Evolutionary conservation across 2,329 filamentous ascomycete genomes (phyloP), one percentile per base, ranked within the genome.

Genomic region (Capronia coronata): DNA sequence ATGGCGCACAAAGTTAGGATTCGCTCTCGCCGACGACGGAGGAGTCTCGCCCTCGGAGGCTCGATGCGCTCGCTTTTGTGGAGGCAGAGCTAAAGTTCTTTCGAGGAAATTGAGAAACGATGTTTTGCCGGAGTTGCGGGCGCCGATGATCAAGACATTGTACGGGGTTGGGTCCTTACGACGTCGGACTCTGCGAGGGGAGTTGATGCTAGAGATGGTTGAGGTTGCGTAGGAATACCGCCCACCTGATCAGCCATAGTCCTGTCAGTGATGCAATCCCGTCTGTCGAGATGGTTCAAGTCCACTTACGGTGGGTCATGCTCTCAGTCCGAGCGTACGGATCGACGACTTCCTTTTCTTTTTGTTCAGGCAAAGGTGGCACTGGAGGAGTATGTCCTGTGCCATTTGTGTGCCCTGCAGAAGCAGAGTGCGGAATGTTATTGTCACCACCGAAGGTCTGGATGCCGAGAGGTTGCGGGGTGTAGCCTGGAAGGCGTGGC

Each of bases 141-240:
- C 85, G 52, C 93, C 93, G 62, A 97, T 81, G 53, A 98, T 83
- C 52, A 98, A 80, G 60, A 98, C 83, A 68, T 98, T 98, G 79
- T 97, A 95, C 1, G 93, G 89, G 9, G 91, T 96, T 7, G 93
- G 93, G 65, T 98, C 93, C 75, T 95, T 97, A 73, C 93, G 84
- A 74, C 91, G 85, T 62, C 93, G 83, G 59, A 97, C 84, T 65
- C 90, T 83, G 59, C 93, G 83, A 56, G 93, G 91, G 68, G 86
- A 95, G 73, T 95, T 95, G 72, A 95, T 82, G 52, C 87, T 86
- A 74, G 87, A 95, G 59, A 91, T 80, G 46, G 87, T 85, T 69
- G 86, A 94, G 72, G 87, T 94, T 49, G 91, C 89, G 71, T 96
- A 97, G 72, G 90, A 96, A 71, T 94, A 95, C 59, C 93, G 86